Evolutionary conservation across 805 yeast genomes (phyloP).

Genomic region (Lachancea sp.): DNA sequence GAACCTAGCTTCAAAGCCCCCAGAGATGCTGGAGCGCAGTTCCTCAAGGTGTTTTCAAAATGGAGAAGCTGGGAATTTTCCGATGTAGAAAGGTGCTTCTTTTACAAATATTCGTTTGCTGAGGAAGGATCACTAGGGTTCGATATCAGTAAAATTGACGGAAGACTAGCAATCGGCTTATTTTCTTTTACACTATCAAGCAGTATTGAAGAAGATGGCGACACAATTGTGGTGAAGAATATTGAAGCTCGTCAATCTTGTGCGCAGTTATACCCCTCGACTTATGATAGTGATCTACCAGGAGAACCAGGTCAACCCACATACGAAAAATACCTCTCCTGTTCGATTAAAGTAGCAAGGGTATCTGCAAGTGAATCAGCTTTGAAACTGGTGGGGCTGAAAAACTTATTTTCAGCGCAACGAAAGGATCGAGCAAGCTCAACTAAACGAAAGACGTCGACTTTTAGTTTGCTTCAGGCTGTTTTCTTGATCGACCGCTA

Average conservation of each 20-base stretch:
- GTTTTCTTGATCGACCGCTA: slow-evolving; percentile 5
- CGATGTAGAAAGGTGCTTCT: slow-evolving; percentile 48
- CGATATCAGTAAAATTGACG: slow-evolving; percentile 44
- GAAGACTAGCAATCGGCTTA: slow-evolving; percentile 75
- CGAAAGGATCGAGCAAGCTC: no score
- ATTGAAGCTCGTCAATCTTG: neutral
- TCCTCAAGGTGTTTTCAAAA: slow-evolving; percentile 51
- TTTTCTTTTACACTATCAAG: slow-evolving; percentile 38
- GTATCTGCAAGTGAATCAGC: neutral
- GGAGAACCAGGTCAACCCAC: no score
- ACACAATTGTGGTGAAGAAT: slow-evolving; percentile 5
- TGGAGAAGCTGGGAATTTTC: slow-evolving; percentile 95
- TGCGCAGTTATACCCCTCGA: no score
- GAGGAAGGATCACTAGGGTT: neutral
- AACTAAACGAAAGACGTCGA: no score
- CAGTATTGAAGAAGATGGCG: slow-evolving; percentile 8
- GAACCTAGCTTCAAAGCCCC: slow-evolving; percentile 41
- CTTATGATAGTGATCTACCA: no score
- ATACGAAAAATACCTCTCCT: neutral
- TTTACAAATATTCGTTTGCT: slow-evolving; percentile 44
- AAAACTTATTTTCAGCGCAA: neutral
- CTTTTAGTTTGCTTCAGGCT: neutral
- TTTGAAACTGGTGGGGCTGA: neutral
- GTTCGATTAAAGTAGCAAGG: neutral
- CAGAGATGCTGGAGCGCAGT: slow-evolving; percentile 45